phyloP scores from a whole-genome alignment of 441 rosid genomes.

The Eruca vesicaria region DNA sequence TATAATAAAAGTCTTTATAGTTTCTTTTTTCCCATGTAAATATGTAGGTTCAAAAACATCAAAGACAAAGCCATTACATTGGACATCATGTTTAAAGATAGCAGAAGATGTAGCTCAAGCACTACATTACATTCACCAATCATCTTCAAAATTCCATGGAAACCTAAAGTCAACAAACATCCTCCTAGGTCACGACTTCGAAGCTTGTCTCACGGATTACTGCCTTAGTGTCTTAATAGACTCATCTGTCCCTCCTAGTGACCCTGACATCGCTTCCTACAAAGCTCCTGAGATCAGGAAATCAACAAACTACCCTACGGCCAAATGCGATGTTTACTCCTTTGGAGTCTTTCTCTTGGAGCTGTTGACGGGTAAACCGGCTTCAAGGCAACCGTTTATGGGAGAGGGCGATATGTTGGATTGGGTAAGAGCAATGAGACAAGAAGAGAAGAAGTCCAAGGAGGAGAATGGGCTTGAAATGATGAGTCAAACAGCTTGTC shows the following conservation, averaged over 20 bases:
- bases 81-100: conserved; percentile 94
- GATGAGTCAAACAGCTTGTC: conserved; percentile 72
- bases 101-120: conserved; percentile 96
- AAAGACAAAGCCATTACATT: conserved; percentile 86
- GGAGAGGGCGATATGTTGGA: conserved; percentile 52
- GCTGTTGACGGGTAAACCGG: conserved; percentile 69
- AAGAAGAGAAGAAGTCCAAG: conserved; percentile 40
- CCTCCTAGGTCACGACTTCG: conserved; percentile 82
- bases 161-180: conserved; percentile 82
- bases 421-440: conserved; percentile 72
- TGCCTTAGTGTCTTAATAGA: conserved; percentile 62
- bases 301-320: conserved; percentile 39
- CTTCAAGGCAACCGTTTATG: conserved; percentile 66
- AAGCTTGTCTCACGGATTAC: conserved; percentile 79
- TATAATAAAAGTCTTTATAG: neutral
- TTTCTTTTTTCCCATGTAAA: neutral
- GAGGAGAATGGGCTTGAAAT: conserved; percentile 63
- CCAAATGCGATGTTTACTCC: conserved; percentile 76
- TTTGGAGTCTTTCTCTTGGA: conserved; percentile 80
- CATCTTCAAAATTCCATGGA: conserved; percentile 71
- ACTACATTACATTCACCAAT: conserved; percentile 75
- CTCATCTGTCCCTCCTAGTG: conserved; percentile 33
- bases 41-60: conserved; percentile 49
- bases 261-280: conserved; percentile 52
- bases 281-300: conserved; percentile 77